These are phyloP conservation scores for Venturia nashicola DNA, from an alignment of 2,329 filamentous ascomycete genomes.

Conservation along the genomic window DNA sequence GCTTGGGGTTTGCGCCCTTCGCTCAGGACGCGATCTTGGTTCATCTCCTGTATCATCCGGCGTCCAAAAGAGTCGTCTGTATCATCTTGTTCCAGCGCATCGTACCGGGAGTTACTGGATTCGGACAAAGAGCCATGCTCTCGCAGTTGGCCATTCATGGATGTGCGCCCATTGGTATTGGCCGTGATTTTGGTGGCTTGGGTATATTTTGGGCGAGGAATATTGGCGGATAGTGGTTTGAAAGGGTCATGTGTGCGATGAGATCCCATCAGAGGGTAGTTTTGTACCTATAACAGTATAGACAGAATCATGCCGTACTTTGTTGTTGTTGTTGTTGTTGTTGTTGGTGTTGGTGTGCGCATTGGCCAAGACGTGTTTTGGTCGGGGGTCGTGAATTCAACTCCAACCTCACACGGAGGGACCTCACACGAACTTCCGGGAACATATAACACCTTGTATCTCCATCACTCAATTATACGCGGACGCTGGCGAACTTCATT, in stretches of 20 bases:
- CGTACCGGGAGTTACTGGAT: not conserved
- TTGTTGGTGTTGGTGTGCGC: not conserved
- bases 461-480: not conserved
- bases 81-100: slow-evolving; percentile 2
- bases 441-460: not conserved
- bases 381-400: not conserved
- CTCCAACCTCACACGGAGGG: not conserved
- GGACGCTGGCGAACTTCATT: not conserved
- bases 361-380: not conserved
- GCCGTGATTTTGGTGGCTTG: not conserved
- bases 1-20: slow-evolving; percentile 17
- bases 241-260: not conserved
- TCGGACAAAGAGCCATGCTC: not conserved
- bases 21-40: not conserved
- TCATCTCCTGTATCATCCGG: slow-evolving; percentile 4
- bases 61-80: slow-evolving; percentile 5
- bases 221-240: not conserved
- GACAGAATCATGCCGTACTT: not conserved
- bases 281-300: not conserved
- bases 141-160: not conserved
- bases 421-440: not conserved
- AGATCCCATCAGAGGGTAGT: not conserved
- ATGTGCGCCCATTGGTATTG: not conserved
- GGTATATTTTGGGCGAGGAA: not conserved
- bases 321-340: not conserved